Evolutionary conservation across 192 early-diverging fungal species (phyloP).

Genomic region (Coemansia sp.): DNA sequence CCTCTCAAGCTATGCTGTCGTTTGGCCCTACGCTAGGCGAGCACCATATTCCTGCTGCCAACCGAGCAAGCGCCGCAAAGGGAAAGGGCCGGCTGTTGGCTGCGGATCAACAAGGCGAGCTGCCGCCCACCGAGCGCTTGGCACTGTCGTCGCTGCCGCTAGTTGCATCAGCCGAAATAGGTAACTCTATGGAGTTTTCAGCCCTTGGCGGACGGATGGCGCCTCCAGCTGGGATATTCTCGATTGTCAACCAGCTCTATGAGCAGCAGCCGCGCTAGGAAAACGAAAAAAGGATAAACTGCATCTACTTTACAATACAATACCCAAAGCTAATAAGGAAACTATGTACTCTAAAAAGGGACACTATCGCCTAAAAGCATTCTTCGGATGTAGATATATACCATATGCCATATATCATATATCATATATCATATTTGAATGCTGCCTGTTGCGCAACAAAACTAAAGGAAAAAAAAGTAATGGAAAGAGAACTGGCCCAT

Average conservation of each 20-base stretch:
- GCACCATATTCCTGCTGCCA: neutral
- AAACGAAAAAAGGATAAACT: too few species aligned
- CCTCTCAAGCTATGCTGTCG: constrained; percentile 43
- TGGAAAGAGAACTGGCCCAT: too few species aligned
- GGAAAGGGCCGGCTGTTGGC: constrained; percentile 15
- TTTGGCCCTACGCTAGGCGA: constrained; percentile 43
- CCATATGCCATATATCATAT: too few species aligned
- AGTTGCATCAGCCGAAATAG: constrained; percentile 40
- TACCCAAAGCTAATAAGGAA: neutral
- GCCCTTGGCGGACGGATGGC: constrained; percentile 8
- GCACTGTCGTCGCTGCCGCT: constrained; percentile 42
- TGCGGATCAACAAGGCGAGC: neutral
- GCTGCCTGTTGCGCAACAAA: too few species aligned
- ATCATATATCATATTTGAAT: too few species aligned
- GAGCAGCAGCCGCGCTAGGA: constrained; percentile 24
- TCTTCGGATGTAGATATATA: too few species aligned
- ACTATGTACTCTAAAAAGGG: too few species aligned
- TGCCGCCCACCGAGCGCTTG: constrained; percentile 17
- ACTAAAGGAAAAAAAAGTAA: too few species aligned
- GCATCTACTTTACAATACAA: too few species aligned
- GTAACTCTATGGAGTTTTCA: constrained; percentile 15
- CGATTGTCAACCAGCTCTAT: constrained; percentile 47
- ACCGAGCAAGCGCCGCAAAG: neutral
- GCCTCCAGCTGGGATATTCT: constrained; percentile 23
- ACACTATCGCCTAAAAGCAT: too few species aligned